A percentile compares a stretch with the other conserved stretches of the same genome.
These are phyloP conservation scores for Tulasnella sp. DNA, from an alignment of 768 basidiomycete species.

Conservation along the genomic window DNA sequence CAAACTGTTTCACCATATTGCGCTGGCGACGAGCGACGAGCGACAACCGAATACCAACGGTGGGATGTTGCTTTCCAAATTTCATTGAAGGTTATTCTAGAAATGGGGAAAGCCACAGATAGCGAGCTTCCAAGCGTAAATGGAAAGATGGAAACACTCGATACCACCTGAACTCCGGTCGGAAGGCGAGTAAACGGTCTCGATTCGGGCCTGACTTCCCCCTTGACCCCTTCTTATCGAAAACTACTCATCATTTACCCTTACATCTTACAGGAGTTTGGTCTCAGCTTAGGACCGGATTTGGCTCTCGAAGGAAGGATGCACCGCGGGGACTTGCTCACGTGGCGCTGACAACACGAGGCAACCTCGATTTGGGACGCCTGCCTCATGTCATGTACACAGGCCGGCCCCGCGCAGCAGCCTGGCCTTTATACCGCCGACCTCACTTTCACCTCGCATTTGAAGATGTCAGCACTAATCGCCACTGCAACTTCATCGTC, in stretches of 20 bases:
- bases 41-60: neutral
- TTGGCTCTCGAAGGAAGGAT: neutral
- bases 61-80: neutral
- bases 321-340: neutral
- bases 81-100: neutral
- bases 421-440: neutral
- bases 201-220: neutral
- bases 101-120: neutral
- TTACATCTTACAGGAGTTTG: neutral
- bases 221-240: neutral
- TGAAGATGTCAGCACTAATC: neutral
- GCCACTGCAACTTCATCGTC: neutral
- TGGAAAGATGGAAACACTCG: neutral
- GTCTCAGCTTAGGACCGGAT: neutral
- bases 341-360: neutral
- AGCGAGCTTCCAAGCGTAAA: neutral
- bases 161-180: neutral
- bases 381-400: neutral
- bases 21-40: neutral
- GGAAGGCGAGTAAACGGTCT: neutral
- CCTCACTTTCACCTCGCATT: neutral
- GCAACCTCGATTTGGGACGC: neutral
- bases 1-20: neutral
- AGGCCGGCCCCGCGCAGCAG: neutral
- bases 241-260: neutral